phyloP scores from a whole-genome alignment of 495 filamentous ascomycete species.

The Penicillium parvum region DNA sequence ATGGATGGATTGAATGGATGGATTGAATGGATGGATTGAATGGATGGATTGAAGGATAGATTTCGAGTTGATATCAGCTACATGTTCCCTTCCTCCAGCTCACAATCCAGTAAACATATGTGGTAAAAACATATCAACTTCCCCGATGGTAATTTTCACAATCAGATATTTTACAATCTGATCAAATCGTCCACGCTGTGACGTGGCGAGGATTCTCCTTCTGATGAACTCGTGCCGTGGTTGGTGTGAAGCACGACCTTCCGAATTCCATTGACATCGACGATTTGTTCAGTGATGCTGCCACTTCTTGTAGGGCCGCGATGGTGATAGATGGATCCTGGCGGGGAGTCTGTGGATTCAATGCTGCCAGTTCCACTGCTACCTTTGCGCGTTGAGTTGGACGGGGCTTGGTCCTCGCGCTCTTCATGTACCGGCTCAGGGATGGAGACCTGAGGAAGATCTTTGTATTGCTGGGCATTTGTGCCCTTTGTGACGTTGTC shows the following conservation, averaged over 20 bases:
- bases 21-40: no score
- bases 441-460: constrained; percentile 30
- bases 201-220: constrained; percentile 21
- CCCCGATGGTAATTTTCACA: no score
- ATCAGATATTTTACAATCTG: no score
- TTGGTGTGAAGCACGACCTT: constrained; percentile 81
- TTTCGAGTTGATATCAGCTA: no score
- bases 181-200: no score
- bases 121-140: no score
- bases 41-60: no score
- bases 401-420: constrained; percentile 22
- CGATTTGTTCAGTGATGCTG: constrained; percentile 82
- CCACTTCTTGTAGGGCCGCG: constrained; percentile 67
- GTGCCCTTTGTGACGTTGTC: constrained; percentile 22
- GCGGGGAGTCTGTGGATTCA: constrained; percentile 35
- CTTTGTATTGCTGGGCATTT: constrained; percentile 22
- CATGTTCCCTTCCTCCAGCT: no score
- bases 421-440: constrained; percentile 39
- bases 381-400: constrained; percentile 15
- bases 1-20: no score
- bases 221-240: constrained; percentile 49
- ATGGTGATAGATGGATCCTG: constrained; percentile 32
- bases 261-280: constrained; percentile 75
- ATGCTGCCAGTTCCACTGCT: constrained; percentile 32
- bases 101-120: no score